phyloP scores from a whole-genome alignment of 1,139 yeast genomes.

The Geotrichum carabidarum region DNA sequence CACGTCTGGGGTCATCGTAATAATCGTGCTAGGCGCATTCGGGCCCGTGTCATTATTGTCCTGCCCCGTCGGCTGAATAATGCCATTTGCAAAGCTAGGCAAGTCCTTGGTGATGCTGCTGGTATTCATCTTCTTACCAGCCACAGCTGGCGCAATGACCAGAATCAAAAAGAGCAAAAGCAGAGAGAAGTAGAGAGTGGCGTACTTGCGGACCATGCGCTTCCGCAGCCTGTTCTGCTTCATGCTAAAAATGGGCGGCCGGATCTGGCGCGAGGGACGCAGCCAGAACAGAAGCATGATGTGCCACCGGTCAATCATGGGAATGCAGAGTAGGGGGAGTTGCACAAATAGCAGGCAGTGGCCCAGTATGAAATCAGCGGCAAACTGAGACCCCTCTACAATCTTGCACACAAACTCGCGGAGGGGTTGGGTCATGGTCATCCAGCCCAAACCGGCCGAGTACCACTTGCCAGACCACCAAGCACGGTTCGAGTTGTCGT shows the following conservation, averaged over 20 bases:
- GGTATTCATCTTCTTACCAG: slow-evolving; percentile 33
- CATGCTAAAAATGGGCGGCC: slow-evolving; percentile 97
- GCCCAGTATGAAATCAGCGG: slow-evolving; percentile 93
- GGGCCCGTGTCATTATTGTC: slow-evolving; percentile 70
- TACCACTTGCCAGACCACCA: slow-evolving; percentile 99
- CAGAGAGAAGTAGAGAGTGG: slow-evolving; percentile 70
- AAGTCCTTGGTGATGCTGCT: slow-evolving; percentile 24
- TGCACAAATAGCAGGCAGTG: slow-evolving; percentile 84
- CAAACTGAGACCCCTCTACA: slow-evolving; percentile 91
- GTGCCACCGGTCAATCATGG: slow-evolving; percentile 95
- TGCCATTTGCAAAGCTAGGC: slow-evolving; percentile 56
- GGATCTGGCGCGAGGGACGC: slow-evolving; percentile 94
- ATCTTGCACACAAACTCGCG: slow-evolving; percentile 95
- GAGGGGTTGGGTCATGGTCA: slow-evolving; percentile 93
- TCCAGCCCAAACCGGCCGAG: slow-evolving; percentile 88
- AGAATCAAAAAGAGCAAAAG: slow-evolving; percentile 66
- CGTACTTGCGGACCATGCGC: slow-evolving; percentile 97
- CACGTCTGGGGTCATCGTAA: slow-evolving; percentile 33
- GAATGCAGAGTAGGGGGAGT: slow-evolving; percentile 79
- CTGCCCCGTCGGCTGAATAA: slow-evolving; percentile 83
- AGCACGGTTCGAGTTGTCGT: slow-evolving; percentile 92
- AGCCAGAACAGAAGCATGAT: slow-evolving; percentile 98
- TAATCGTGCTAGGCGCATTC: slow-evolving; percentile 30
- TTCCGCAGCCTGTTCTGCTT: slow-evolving; percentile 96
- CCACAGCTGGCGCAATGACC: slow-evolving; percentile 87